Evolutionary conservation across 371 early-diverging fungal genomes (phyloP).

Genomic region (Saksenaea vasiformis): DNA sequence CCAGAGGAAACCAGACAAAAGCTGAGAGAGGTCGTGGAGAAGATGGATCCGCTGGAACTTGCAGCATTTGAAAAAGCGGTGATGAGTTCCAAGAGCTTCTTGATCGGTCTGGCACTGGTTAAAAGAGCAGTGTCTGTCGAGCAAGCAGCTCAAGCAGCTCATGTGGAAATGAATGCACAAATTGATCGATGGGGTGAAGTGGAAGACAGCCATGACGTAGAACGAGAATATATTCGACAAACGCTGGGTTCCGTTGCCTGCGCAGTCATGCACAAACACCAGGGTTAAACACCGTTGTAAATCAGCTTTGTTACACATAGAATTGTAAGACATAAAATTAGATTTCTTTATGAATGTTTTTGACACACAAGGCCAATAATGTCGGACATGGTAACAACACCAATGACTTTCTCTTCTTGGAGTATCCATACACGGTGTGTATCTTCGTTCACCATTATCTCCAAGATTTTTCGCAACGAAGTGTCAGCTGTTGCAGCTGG

Average conservation of each 20-base stretch:
- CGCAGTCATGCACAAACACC: conserved; percentile 39
- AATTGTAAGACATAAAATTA: conserved; percentile 9
- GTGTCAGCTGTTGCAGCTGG: conserved; percentile 33
- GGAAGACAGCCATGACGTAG: conserved; percentile 77
- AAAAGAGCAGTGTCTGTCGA: conserved; percentile 75
- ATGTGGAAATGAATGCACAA: conserved; percentile 86
- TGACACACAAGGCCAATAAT: conserved; percentile 42
- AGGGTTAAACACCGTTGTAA: not conserved
- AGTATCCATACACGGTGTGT: conserved; percentile 63
- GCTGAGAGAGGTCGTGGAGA: conserved; percentile 55
- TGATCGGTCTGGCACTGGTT: conserved; percentile 84
- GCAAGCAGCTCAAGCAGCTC: conserved; percentile 78
- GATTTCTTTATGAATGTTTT: conserved; percentile 11
- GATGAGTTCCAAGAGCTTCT: conserved; percentile 86
- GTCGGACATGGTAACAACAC: conserved; percentile 61
- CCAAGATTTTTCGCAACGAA: conserved; percentile 33
- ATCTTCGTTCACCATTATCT: conserved; percentile 36
- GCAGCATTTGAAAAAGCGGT: conserved; percentile 91
- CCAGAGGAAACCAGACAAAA: conserved; percentile 56
- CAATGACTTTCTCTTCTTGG: conserved; percentile 37
- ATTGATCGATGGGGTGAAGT: conserved; percentile 93
- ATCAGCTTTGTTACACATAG: not conserved
- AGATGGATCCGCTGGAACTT: conserved; percentile 69
- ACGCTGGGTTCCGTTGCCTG: conserved; percentile 53
- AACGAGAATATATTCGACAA: conserved; percentile 51